Conservation (phyloP, 495 filamentous ascomycete species). For the Parmelia sp. region DNA sequence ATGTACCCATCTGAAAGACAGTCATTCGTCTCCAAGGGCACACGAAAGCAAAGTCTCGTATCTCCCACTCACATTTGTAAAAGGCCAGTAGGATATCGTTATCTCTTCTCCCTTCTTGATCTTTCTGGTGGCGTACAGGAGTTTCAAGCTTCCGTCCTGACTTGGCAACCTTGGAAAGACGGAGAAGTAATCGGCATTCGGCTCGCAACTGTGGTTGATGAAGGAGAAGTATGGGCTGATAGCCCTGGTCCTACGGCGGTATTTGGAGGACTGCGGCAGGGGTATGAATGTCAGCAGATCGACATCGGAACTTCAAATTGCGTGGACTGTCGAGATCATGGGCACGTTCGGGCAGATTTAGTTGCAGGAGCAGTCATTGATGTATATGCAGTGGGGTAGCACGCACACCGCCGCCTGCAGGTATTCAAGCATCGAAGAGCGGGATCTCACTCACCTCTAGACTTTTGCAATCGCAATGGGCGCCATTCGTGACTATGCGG, state of each 20-base stretch:
- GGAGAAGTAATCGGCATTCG: not conserved
- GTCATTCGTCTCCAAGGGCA: too few species aligned
- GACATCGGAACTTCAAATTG: not conserved
- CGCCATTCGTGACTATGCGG: not conserved
- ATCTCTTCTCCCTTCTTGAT: conserved; percentile 6
- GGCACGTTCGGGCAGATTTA: too few species aligned
- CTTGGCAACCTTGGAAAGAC: not conserved
- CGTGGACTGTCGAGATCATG: not conserved
- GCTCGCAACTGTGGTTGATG: conserved; percentile 3
- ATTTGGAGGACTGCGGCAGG: too few species aligned
- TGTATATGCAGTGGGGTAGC: too few species aligned
- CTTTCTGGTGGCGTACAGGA: not conserved
- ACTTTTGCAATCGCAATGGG: too few species aligned
- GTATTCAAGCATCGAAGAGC: too few species aligned
- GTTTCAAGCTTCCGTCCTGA: not conserved
- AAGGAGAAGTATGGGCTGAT: conserved; percentile 4
- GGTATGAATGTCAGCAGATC: not conserved
- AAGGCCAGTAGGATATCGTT: not conserved
- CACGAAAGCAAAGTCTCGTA: too few species aligned
- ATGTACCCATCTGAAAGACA: too few species aligned
- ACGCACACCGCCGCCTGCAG: too few species aligned
- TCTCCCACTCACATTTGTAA: not conserved
- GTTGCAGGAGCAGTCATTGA: too few species aligned
- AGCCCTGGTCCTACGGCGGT: not conserved
- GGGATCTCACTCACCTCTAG: too few species aligned